Conservation (phyloP, 352 stramenopile species). For the Pythium angustatum region DNA sequence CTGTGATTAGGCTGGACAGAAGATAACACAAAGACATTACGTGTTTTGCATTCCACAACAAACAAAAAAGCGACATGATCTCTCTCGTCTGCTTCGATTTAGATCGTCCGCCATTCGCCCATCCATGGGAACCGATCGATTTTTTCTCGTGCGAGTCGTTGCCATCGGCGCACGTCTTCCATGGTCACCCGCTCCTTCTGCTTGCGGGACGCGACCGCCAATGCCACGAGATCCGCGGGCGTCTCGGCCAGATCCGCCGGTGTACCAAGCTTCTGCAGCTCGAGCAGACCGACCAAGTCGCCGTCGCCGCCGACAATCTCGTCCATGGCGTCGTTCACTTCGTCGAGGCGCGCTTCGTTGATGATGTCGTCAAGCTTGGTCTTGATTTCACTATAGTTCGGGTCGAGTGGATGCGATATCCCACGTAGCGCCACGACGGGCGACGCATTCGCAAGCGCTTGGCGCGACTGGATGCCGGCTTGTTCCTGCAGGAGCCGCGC, state of each 20-base stretch:
- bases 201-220: slow-evolving; percentile 29
- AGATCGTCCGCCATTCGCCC: slow-evolving; percentile 80
- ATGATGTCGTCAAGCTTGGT: slow-evolving; percentile 56
- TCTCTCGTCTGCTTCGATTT: slow-evolving; percentile 9
- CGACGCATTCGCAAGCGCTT: slow-evolving; percentile 51
- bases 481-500: slow-evolving; percentile 44
- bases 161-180: slow-evolving; percentile 48
- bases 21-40: slow-evolving; percentile 19
- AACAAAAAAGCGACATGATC: neutral
- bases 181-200: slow-evolving; percentile 29
- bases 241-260: slow-evolving; percentile 73
- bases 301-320: slow-evolving; percentile 58
- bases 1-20: slow-evolving; percentile 4
- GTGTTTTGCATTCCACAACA: slow-evolving; percentile 18
- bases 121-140: slow-evolving; percentile 61
- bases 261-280: slow-evolving; percentile 80
- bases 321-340: slow-evolving; percentile 79
- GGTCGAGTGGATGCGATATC: slow-evolving; percentile 31
- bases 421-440: slow-evolving; percentile 4
- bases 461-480: slow-evolving; percentile 50
- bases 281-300: slow-evolving; percentile 50
- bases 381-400: slow-evolving; percentile 41
- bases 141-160: slow-evolving; percentile 38
- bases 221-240: slow-evolving; percentile 65
- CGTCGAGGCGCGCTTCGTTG: slow-evolving; percentile 70